These are phyloP conservation scores for Malassezia brasiliensis DNA, from an alignment of 1,284 basidiomycete genomes.

Conservation along the genomic window DNA sequence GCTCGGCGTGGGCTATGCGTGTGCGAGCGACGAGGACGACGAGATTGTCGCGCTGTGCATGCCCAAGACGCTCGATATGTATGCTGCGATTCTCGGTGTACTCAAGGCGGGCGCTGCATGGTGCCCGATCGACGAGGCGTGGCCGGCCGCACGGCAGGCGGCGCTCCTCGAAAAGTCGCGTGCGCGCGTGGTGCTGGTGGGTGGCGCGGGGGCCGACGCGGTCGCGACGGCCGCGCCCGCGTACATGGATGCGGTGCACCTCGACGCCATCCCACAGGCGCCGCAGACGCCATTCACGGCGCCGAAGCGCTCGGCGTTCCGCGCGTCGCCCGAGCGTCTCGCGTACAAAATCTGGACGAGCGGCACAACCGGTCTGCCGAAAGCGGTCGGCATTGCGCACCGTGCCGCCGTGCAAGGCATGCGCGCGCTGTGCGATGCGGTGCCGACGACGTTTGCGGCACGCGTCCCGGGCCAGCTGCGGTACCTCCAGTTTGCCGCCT, in stretches of 20 bases:
- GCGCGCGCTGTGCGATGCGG: slow-evolving; percentile 38
- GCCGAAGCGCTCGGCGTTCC: neutral
- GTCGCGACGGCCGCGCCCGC: slow-evolving; percentile 7
- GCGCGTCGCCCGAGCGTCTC: slow-evolving; percentile 8
- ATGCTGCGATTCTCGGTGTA: slow-evolving; percentile 35
- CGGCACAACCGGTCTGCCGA: slow-evolving; percentile 49
- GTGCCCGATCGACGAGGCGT: slow-evolving; percentile 49
- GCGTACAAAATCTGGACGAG: slow-evolving; percentile 49
- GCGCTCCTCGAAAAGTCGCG: slow-evolving; percentile 45
- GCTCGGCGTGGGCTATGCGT: slow-evolving; percentile 25
- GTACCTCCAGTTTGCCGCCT: slow-evolving; percentile 47
- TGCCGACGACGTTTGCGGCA: slow-evolving; percentile 22
- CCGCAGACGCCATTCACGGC: neutral
- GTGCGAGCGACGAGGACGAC: slow-evolving; percentile 17
- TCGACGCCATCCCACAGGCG: slow-evolving; percentile 18
- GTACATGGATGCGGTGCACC: slow-evolving; percentile 24
- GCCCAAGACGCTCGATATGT: slow-evolving; percentile 38
- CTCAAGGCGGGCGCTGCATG: slow-evolving; percentile 48
- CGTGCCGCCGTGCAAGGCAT: slow-evolving; percentile 44
- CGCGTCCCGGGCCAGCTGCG: slow-evolving; percentile 23
- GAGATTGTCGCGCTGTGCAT: slow-evolving; percentile 39
- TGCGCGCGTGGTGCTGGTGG: slow-evolving; percentile 31
- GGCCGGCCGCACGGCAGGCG: slow-evolving; percentile 39
- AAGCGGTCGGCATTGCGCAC: slow-evolving; percentile 47
- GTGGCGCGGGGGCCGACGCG: slow-evolving; percentile 21